Evolutionary conservation across 1,139 yeast genomes (phyloP).

Genomic region (Debaryomyces sp.): DNA sequence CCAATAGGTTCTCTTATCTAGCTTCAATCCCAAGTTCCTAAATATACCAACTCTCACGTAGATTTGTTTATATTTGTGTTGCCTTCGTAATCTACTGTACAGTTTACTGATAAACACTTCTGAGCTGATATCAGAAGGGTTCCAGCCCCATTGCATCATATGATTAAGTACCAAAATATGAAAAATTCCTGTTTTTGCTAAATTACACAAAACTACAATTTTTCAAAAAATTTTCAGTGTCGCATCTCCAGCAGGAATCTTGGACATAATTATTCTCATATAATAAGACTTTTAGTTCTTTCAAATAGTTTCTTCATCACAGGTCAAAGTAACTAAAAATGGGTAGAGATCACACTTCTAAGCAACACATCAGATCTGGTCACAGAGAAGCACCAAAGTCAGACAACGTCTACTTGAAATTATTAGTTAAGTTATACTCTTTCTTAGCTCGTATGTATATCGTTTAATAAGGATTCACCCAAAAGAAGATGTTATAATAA

Average conservation of each 20-base stretch:
- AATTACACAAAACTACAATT: background rate
- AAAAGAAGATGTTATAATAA: conserved; percentile 13
- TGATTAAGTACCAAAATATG: background rate
- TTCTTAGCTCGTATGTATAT: conserved; percentile 96
- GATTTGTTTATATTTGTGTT: background rate
- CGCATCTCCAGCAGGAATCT: background rate
- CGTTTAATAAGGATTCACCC: conserved; percentile 6
- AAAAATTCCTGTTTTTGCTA: background rate
- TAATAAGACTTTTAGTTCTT: conserved; percentile 10
- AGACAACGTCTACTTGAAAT: conserved; percentile 97
- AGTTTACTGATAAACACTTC: background rate
- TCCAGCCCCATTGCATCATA: background rate
- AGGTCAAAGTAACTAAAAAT: conserved; percentile 42
- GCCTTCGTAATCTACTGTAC: background rate
- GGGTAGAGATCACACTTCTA: conserved; percentile 98
- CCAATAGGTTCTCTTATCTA: background rate
- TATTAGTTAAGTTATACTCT: conserved; percentile 96
- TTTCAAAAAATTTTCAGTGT: conserved; percentile 5
- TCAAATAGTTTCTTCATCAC: conserved; percentile 11
- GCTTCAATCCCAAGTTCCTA: background rate
- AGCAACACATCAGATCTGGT: conserved; percentile 94
- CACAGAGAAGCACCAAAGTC: conserved; percentile 99
- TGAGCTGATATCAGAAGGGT: background rate
- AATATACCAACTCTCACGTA: background rate
- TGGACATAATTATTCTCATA: background rate